Percentiles rank a stretch among this genome's conserved stretches.
Evolutionary conservation across 805 yeast genomes (phyloP).

Genomic region (Wickerhamiella spandovensis): DNA sequence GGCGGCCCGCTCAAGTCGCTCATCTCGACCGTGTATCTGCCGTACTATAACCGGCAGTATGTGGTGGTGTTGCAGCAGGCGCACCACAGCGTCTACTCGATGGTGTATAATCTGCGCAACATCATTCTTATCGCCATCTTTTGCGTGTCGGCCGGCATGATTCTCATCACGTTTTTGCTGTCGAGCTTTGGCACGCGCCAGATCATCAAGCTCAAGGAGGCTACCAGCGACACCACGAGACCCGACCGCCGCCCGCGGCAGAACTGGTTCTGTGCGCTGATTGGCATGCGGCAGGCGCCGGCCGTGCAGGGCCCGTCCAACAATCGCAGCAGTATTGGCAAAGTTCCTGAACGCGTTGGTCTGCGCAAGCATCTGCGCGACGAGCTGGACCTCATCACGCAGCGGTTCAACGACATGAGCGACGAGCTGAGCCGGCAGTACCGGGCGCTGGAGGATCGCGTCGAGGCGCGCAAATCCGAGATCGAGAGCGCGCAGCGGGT

Average conservation of each 20-base stretch:
- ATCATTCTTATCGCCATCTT: constrained; percentile 12
- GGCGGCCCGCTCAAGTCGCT: constrained; percentile 14
- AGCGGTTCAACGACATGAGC: constrained; percentile 88
- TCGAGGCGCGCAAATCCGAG: constrained; percentile 72
- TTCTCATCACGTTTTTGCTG: constrained; percentile 13
- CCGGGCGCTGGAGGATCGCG: constrained; percentile 75
- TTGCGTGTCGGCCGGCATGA: constrained; percentile 14
- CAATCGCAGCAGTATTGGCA: background rate
- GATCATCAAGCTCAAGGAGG: constrained; percentile 16
- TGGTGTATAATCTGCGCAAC: constrained; percentile 13
- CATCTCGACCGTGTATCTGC: constrained; percentile 13
- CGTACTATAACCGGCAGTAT: constrained; percentile 6
- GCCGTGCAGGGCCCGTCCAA: background rate
- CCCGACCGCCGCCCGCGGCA: background rate
- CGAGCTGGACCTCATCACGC: constrained; percentile 78
- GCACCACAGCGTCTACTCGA: constrained; percentile 11
- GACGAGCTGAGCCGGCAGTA: constrained; percentile 80
- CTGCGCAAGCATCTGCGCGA: constrained; percentile 31
- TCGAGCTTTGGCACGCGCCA: constrained; percentile 18
- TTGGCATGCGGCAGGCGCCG: constrained; percentile 4
- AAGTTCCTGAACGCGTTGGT: constrained; percentile 16
- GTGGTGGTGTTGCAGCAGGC: constrained; percentile 14
- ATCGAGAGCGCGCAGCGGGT: constrained; percentile 61
- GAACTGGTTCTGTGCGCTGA: constrained; percentile 13
- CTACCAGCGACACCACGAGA: constrained; percentile 9